Percentiles rank a stretch among this genome's conserved stretches.
phyloP scores from a whole-genome alignment of 495 filamentous ascomycete species.

The Daldinia caldariorum region DNA sequence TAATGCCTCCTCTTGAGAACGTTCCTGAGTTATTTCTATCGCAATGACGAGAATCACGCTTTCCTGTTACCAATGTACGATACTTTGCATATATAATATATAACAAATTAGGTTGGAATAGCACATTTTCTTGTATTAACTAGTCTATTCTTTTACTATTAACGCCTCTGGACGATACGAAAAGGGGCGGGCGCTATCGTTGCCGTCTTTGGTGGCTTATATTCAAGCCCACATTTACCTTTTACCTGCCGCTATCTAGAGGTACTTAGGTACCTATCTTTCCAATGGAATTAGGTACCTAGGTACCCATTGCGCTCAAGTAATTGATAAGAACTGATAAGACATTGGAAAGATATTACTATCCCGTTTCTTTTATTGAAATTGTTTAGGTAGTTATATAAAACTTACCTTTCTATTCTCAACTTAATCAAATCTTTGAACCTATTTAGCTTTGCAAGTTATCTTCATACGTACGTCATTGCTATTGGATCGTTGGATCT shows the following conservation, averaged over 20 bases:
- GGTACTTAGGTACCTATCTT: neutral
- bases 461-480: too few species aligned
- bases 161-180: neutral
- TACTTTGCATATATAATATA: neutral
- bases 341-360: too few species aligned
- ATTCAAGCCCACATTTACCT: neutral
- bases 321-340: too few species aligned
- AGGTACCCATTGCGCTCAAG: neutral
- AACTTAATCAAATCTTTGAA: too few species aligned
- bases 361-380: neutral
- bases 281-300: too few species aligned
- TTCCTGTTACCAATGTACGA: neutral
- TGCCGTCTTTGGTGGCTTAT: neutral
- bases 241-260: too few species aligned
- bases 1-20: neutral
- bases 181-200: constrained; percentile 1
- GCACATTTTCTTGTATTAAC: neutral
- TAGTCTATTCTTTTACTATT: neutral
- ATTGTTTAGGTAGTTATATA: too few species aligned
- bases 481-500: neutral
- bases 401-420: too few species aligned
- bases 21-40: neutral
- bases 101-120: neutral
- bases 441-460: too few species aligned
- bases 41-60: neutral